Evolutionary conservation across 2,329 filamentous ascomycete species (phyloP).

Genomic region (Beauveria rudraprayagi): DNA sequence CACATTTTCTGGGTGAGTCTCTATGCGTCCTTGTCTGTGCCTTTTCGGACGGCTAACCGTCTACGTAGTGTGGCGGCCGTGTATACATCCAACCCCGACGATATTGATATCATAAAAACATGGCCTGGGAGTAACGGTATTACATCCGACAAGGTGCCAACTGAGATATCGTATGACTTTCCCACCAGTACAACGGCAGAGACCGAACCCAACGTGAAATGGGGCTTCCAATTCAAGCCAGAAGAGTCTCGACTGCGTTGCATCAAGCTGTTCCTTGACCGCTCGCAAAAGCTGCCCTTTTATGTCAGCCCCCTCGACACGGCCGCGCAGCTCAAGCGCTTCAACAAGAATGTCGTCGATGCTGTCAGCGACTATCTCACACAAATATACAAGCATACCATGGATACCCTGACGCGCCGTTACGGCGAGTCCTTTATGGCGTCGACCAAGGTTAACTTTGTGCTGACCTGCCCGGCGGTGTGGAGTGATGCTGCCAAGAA

Average conservation of each 20-base stretch:
- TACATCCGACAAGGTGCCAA: constrained; percentile 81
- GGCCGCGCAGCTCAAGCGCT: constrained; percentile 64
- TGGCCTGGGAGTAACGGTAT: constrained; percentile 81
- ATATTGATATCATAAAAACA: constrained; percentile 75
- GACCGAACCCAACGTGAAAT: constrained; percentile 51
- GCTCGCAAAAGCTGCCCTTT: constrained; percentile 70
- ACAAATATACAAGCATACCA: constrained; percentile 68
- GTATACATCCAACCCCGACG: constrained; percentile 68
- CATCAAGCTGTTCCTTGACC: constrained; percentile 78
- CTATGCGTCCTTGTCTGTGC: background rate
- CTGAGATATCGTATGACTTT: constrained; percentile 60
- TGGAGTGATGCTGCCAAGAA: constrained; percentile 85
- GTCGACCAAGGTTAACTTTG: constrained; percentile 67
- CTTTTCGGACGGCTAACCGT: background rate
- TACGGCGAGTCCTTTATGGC: constrained; percentile 76
- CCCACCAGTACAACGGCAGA: constrained; percentile 22
- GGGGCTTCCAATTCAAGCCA: constrained; percentile 77
- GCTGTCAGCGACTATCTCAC: constrained; percentile 74
- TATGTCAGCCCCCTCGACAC: constrained; percentile 74
- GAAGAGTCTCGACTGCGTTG: constrained; percentile 69
- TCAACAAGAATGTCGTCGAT: constrained; percentile 69
- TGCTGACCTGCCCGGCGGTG: constrained; percentile 73
- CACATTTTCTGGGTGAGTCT: constrained; percentile 66
- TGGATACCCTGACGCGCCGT: constrained; percentile 64
- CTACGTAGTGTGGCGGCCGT: constrained; percentile 52